Evolutionary conservation across 768 basidiomycete species (phyloP).

Genomic region (Clitopilus passeckerianus): DNA sequence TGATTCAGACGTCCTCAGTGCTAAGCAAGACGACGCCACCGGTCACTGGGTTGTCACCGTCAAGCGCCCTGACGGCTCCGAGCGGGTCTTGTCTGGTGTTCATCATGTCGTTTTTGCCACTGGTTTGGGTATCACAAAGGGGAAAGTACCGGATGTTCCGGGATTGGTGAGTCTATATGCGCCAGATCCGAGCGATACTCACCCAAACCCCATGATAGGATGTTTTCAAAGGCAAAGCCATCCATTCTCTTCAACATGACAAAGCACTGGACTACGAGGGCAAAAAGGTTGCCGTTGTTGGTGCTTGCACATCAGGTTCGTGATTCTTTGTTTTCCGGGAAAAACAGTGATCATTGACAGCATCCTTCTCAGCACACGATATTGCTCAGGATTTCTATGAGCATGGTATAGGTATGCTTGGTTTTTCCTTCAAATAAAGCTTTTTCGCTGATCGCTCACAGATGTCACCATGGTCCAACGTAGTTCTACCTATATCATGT

Average conservation of each 20-base stretch:
- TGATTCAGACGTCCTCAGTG: conserved; percentile 10
- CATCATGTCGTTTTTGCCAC: conserved; percentile 53
- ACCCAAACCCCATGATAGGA: conserved; percentile 20
- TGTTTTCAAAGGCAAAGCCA: conserved; percentile 40
- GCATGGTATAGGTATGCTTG: conserved; percentile 28
- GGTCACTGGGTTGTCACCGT: conserved; percentile 36
- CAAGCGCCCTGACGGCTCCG: conserved; percentile 20
- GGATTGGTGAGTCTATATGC: conserved; percentile 27
- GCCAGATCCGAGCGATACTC: neutral
- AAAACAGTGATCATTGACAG: neutral
- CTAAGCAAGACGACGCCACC: conserved; percentile 22
- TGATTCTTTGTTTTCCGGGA: neutral
- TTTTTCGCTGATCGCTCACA: conserved; percentile 27
- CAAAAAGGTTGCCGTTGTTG: conserved; percentile 58
- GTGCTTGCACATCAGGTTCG: conserved; percentile 45
- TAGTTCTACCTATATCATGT: conserved; percentile 48
- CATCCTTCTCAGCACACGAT: conserved; percentile 26
- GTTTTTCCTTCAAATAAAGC: conserved; percentile 17
- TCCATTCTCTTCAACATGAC: conserved; percentile 49
- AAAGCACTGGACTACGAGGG: conserved; percentile 42
- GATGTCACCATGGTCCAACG: conserved; percentile 48
- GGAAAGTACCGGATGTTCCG: conserved; percentile 39
- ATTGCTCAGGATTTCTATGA: conserved; percentile 28
- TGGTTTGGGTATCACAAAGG: conserved; percentile 42
- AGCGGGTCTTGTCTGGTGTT: conserved; percentile 27